Evolutionary conservation across 306 rosid genomes (phyloP), one percentile per base, ranked within the genome.

Genomic region (Prunus padus): DNA sequence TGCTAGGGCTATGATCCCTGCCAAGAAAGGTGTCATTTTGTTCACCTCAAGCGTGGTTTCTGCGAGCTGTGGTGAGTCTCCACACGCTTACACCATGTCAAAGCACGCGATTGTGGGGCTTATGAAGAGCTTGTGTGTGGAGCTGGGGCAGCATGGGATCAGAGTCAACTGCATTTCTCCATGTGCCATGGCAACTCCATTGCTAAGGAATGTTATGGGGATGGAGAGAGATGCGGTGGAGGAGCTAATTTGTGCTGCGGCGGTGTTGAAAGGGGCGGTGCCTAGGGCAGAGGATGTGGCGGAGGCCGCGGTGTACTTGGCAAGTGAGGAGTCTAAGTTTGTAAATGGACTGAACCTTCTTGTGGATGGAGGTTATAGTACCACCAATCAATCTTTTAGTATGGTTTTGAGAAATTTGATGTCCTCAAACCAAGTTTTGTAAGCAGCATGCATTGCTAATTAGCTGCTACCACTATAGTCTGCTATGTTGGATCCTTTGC

Each of bases 51-150:
- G 98, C 22, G 69, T 79, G 10, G 80, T 86, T 0, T 77, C 98
- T 0, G 66, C 72, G 28, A 69, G 51, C 1, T 68, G 77, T 0
- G 98, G 91, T 0, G 81, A 72, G 14, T 44, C 86, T 5, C 23
- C 88, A 1, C 89, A 84, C 15, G 88, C 93, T 1, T 92, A 90
- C 82, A 25, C 90, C 0, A 55, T 30, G 46, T 92, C 96, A 1
- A 92, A 92, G 82, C 90, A 88, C 11, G 96, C 96, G 4, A 72
- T 86, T 57, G 88, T 87, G 52, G 96, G 98, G 13, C 83, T 92
- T 0, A 88, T 79, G 76, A 90, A 76, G 86, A 90, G 87, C 56
- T 37, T 88, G 25, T 83, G 88, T 9, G 89, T 87, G 50, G 97
- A 90, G 70, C 63, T 90, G 14, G 92, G 92, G 28, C 77, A 80